These are phyloP conservation scores for Aschersonia sp. DNA, from an alignment of 2,329 filamentous ascomycete species.

Conservation along the genomic window DNA sequence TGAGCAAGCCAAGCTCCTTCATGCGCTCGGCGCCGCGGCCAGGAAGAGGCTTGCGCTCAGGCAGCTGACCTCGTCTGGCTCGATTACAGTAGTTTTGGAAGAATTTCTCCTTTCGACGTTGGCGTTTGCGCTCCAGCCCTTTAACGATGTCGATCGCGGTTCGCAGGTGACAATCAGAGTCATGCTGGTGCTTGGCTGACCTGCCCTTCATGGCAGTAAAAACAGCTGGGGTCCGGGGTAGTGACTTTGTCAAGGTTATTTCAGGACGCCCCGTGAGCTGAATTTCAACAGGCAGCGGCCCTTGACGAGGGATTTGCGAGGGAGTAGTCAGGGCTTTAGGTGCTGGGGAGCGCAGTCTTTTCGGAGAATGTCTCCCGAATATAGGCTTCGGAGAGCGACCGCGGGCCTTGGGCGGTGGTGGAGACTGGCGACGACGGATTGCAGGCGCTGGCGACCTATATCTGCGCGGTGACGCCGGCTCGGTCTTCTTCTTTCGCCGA, in stretches of 20 bases:
- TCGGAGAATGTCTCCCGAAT: slow-evolving; percentile 56
- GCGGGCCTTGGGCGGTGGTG: slow-evolving; percentile 20
- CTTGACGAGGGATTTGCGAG: slow-evolving; percentile 22
- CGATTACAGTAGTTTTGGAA: slow-evolving; percentile 82
- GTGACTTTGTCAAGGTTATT: slow-evolving; percentile 67
- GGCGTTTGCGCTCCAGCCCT: slow-evolving; percentile 85
- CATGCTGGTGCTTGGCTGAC: slow-evolving; percentile 15
- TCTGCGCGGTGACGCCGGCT: slow-evolving; percentile 26
- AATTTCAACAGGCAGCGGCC: slow-evolving; percentile 20
- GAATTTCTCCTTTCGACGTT: slow-evolving; percentile 85
- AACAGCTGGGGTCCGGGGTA: slow-evolving; percentile 64
- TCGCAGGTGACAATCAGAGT: slow-evolving; percentile 52
- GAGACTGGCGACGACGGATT: slow-evolving; percentile 15
- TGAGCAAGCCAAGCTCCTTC: slow-evolving; percentile 65
- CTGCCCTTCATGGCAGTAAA: slow-evolving; percentile 41
- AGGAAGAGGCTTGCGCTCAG: slow-evolving; percentile 53
- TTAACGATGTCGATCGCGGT: slow-evolving; percentile 98
- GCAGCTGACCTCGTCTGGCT: slow-evolving; percentile 52
- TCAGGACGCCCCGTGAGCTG: slow-evolving; percentile 42
- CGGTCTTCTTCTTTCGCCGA: slow-evolving; percentile 34
- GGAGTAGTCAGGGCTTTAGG: slow-evolving; percentile 28
- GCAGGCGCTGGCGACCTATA: slow-evolving; percentile 29
- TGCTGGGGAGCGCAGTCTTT: slow-evolving; percentile 55
- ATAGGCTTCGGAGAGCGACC: slow-evolving; percentile 29
- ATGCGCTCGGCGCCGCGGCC: slow-evolving; percentile 88